Evolutionary conservation across 1,284 basidiomycete genomes (phyloP).

Genomic region (Xerocomus subilludens): DNA sequence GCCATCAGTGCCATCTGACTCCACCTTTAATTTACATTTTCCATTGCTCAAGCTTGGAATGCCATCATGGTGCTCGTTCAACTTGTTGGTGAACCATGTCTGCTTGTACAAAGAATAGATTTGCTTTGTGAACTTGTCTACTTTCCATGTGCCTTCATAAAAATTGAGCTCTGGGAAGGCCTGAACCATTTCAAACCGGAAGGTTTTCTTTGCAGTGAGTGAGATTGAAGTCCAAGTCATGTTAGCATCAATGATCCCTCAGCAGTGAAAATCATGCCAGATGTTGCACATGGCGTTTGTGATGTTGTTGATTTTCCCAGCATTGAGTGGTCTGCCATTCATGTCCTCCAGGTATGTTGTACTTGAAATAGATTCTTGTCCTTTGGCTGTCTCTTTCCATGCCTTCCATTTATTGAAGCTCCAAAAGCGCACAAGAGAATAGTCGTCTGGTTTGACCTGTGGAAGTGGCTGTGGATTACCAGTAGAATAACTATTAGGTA

Average conservation of each 20-base stretch:
- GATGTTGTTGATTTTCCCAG: not conserved
- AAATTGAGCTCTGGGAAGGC: not conserved
- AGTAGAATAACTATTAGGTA: no score
- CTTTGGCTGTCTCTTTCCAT: not conserved
- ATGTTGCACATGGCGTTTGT: no score
- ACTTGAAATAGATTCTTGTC: not conserved
- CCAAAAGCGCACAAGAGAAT: not conserved
- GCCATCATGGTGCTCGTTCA: no score
- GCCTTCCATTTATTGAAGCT: not conserved
- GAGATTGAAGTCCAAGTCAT: not conserved
- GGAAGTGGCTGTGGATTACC: no score
- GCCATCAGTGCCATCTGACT: no score
- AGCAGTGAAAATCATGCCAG: not conserved
- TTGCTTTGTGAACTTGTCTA: not conserved
- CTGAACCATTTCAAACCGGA: not conserved
- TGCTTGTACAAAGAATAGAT: slow-evolving; percentile 1
- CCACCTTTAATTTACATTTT: no score
- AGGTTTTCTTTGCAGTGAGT: not conserved
- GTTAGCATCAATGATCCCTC: not conserved
- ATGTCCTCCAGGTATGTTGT: no score
- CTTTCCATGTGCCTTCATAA: not conserved
- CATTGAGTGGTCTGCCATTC: no score
- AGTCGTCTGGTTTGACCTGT: not conserved
- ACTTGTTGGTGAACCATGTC: slow-evolving; percentile 8
- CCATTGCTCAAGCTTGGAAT: no score